Evolutionary conservation across 2,329 filamentous ascomycete species (phyloP), one percentile per base, ranked within the genome.

Genomic region (Stagonosporopsis tanaceti): DNA sequence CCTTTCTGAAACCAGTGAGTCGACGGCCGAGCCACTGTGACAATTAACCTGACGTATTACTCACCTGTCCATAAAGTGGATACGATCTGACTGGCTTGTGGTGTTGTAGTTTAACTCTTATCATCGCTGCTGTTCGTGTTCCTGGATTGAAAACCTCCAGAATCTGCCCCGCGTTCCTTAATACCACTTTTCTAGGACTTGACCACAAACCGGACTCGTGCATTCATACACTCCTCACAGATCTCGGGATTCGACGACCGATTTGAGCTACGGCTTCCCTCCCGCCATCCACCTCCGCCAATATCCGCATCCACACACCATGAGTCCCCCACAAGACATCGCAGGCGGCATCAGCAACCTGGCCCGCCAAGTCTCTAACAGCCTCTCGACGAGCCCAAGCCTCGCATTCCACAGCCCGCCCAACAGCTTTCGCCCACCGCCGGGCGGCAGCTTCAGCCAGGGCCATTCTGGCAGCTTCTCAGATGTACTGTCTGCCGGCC

Each of bases 321-420:
- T 77, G 74, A 69, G 62, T 58, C 70, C 75, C 34, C 68, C 75
- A 50, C 73, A 73, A 61, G 74, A 77, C 51, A 77, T 78, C 58
- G 61, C 62, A 38, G 67, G 69, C 54, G 64, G 60, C 65, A 64
- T 67, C 59, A 68, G 64, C 66, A 66, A 65, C 55, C 66, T 77
- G 74, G 45, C 75, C 76, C 65, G 83, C 80, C 68, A 76, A 63
- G 77, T 82, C 48, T 85, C 85, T 17, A 84, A 87, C 72, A 87
- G 82, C 74, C 80, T 88, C 72, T 87, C 85, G 30, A 87, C 86
- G 45, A 95, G 92, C 51, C 93, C 94, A 27, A 85, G 83, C 44
- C 82, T 89, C 42, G 87, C 87, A 48, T 93, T 95, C 77, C 85
- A 90, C 72, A 93, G 91, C 63, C 89, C 89, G 32, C 81, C 87